Percentiles rank a stretch among this genome's conserved stretches.
Conservation (phyloP, 2,329 filamentous ascomycete genomes). For the Scedosporium apiospermum region DNA sequence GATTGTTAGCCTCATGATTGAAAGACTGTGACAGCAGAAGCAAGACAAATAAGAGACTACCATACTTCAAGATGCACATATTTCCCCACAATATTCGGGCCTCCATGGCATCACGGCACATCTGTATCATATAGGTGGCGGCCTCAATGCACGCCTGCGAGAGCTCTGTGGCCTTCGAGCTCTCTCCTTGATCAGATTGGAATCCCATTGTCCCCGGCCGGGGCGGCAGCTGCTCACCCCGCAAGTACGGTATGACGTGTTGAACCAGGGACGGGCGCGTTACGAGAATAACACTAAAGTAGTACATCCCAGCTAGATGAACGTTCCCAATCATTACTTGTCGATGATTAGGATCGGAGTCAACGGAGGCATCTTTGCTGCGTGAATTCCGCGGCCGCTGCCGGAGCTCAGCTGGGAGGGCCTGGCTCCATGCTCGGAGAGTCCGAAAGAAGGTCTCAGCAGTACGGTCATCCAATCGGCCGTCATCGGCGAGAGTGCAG, state of each 20-base stretch:
- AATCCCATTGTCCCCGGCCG: slow-evolving; percentile 12
- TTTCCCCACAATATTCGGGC: slow-evolving; percentile 32
- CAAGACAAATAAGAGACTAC: neutral
- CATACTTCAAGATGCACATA: slow-evolving; percentile 43
- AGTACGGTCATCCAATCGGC: neutral
- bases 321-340: slow-evolving; percentile 8
- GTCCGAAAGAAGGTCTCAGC: slow-evolving; percentile 6
- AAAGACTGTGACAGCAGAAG: no score
- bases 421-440: slow-evolving; percentile 6
- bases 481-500: slow-evolving; percentile 3
- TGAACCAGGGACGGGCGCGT: slow-evolving; percentile 11
- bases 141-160: slow-evolving; percentile 38
- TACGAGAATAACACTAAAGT: slow-evolving; percentile 11
- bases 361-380: neutral
- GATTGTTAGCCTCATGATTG: neutral
- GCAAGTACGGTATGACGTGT: slow-evolving; percentile 5
- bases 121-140: slow-evolving; percentile 38
- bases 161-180: slow-evolving; percentile 17
- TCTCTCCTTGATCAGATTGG: no score
- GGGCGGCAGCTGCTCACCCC: slow-evolving; percentile 7
- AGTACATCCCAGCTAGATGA: slow-evolving; percentile 11
- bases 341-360: slow-evolving; percentile 1
- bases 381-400: neutral
- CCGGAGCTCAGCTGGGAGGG: neutral
- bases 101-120: slow-evolving; percentile 30